Conservation (phyloP, 192 early-diverging fungal genomes). For the Coemansia sp. region DNA sequence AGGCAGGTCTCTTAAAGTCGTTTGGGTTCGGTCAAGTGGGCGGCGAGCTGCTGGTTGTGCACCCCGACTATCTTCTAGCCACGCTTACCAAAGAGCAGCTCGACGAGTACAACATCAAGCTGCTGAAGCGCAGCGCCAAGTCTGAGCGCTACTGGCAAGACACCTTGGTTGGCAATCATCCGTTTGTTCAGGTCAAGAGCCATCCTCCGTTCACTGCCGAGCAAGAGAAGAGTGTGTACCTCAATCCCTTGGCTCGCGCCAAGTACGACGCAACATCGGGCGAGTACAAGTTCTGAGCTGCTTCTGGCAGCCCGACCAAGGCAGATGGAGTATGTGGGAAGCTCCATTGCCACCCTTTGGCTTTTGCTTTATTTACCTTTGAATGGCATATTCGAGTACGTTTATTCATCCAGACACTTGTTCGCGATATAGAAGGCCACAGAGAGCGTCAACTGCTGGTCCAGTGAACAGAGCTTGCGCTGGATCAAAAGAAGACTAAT, state of each 20-base stretch:
- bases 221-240: conserved; percentile 10
- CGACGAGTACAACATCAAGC: conserved; percentile 16
- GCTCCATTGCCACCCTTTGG: neutral
- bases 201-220: conserved; percentile 20
- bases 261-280: neutral
- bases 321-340: no score
- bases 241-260: neutral
- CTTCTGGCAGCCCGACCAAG: no score
- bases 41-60: conserved; percentile 64
- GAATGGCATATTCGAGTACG: neutral
- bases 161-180: conserved; percentile 32
- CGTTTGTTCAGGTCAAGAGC: conserved; percentile 32
- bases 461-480: no score
- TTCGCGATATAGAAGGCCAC: no score
- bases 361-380: neutral
- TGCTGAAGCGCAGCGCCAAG: conserved; percentile 2
- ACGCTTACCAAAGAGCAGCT: conserved; percentile 3
- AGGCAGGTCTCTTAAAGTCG: conserved; percentile 63
- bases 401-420: neutral
- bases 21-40: conserved; percentile 76
- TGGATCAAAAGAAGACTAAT: neutral
- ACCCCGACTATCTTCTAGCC: conserved; percentile 66
- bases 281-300: neutral
- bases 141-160: conserved; percentile 39
- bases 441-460: no score